Base-by-base conservation (phyloP, 768 basidiomycete species). In the Kwoniella dejecticola region DNA sequence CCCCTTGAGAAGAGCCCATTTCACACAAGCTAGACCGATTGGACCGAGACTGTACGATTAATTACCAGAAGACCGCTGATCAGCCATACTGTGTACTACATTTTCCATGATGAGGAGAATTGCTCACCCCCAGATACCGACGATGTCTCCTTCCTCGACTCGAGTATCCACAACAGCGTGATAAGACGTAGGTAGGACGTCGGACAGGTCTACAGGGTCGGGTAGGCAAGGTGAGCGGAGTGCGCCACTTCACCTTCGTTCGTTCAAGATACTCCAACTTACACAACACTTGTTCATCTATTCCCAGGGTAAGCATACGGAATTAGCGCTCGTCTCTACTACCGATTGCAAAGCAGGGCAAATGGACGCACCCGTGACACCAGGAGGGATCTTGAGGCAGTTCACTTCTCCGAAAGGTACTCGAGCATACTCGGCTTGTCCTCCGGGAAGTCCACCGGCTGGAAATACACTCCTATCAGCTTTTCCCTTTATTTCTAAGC, bases 371-470 rank as follows among this genome's bases (percentile, higher is more conserved):
- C 89, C 85, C 2, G 85, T 67, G 7, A 91, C 80, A 13, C 81
- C 79, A 57, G 87, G 84, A 0, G 89, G 89, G 1, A 90, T 83
- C 26, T 85, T 85, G 26, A 89, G 81, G 33, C 87, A 82, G 77
- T 90, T 90, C 42, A 87, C 85, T 47, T 88, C 83, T 38, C 86
- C 89, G 69, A 73, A 72, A 0, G 69, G 71, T 1, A 90, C 85
- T 30, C 87, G 82, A 3, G 87, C 85, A 68, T 86, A 89, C 74
- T 90, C 88, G 0, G 88, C 86, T 71, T 90, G 89, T 0, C 88
- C 88, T 19, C 85, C 89, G 4, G 89, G 83, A 75, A 86, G 88
- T 11, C 88, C 88, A 4, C 76, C 70, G 40, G 70, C 53, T 54
- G 41, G 26, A 26, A 30, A 53, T 23, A 38, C n/a, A 1, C 29